Evolutionary conservation across 768 basidiomycete genomes (phyloP).

Genomic region (Lentinus tigrinus): DNA sequence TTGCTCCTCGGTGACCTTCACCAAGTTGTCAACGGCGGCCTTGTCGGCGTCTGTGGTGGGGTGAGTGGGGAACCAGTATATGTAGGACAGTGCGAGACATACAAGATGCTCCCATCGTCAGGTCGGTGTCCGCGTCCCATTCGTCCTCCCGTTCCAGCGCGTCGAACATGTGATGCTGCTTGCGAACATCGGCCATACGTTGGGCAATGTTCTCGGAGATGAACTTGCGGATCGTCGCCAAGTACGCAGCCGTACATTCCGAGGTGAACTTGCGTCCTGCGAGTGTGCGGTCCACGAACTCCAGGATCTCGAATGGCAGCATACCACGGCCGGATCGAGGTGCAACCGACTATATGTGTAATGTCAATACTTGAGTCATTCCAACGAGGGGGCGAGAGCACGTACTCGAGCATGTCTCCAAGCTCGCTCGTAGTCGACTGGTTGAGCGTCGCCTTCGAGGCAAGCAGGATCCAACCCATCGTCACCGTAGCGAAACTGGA

Average conservation of each 20-base stretch:
- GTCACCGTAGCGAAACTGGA: constrained; percentile 96
- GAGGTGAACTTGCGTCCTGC: constrained; percentile 52
- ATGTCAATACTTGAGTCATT: not conserved
- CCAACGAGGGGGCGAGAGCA: not conserved
- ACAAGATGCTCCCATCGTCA: constrained; percentile 77
- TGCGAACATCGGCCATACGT: constrained; percentile 65
- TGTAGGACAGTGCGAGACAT: not conserved
- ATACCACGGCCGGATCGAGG: constrained; percentile 60
- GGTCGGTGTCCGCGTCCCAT: constrained; percentile 76
- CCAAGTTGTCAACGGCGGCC: constrained; percentile 82
- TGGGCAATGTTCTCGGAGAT: constrained; percentile 64
- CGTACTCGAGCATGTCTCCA: constrained; percentile 82
- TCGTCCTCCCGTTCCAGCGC: constrained; percentile 72
- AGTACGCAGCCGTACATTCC: constrained; percentile 72
- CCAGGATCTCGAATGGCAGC: constrained; percentile 83
- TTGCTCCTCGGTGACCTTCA: constrained; percentile 85
- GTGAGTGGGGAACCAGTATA: constrained; percentile 1
- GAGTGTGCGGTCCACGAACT: constrained; percentile 69
- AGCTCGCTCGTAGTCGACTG: constrained; percentile 84
- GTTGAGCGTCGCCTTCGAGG: constrained; percentile 92
- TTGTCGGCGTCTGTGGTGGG: constrained; percentile 54
- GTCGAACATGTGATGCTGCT: constrained; percentile 77
- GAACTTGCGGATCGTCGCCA: constrained; percentile 68
- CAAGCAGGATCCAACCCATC: constrained; percentile 97
- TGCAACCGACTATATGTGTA: constrained; percentile 53